These are phyloP conservation scores for Claviceps capensis DNA, from an alignment of 2,329 filamentous ascomycete species.

Conservation along the genomic window DNA sequence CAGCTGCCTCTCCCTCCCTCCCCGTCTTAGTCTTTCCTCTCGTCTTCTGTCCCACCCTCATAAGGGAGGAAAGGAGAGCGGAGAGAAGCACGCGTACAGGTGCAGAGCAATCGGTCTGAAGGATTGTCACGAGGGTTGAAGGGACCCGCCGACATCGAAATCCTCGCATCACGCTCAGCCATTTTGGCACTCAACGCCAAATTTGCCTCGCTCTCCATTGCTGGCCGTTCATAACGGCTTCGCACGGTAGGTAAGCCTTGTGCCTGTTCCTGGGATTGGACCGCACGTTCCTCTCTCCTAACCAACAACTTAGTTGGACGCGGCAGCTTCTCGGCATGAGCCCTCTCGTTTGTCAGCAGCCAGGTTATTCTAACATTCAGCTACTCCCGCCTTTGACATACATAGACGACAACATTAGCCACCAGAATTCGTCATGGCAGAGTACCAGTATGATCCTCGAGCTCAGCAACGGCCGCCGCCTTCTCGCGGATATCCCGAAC, in stretches of 20 bases:
- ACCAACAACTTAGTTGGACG: background rate
- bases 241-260: constrained; percentile 3
- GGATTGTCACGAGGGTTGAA: background rate
- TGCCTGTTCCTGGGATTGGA: background rate
- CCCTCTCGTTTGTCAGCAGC: background rate
- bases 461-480: constrained; percentile 25
- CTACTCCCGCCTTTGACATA: background rate
- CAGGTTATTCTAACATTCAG: background rate
- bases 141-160: background rate
- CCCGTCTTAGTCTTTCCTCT: background rate
- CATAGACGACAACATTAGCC: background rate
- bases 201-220: constrained; percentile 1
- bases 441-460: constrained; percentile 43
- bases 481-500: constrained; percentile 34
- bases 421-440: constrained; percentile 32
- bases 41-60: background rate
- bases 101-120: background rate
- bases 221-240: background rate
- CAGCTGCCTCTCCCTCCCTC: background rate
- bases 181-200: background rate
- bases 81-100: background rate
- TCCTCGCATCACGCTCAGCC: background rate
- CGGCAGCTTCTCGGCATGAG: background rate
- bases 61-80: background rate
- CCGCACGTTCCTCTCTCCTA: background rate